Conservation (phyloP, 2,329 filamentous ascomycete species). For the Aureobasidium musti region DNA sequence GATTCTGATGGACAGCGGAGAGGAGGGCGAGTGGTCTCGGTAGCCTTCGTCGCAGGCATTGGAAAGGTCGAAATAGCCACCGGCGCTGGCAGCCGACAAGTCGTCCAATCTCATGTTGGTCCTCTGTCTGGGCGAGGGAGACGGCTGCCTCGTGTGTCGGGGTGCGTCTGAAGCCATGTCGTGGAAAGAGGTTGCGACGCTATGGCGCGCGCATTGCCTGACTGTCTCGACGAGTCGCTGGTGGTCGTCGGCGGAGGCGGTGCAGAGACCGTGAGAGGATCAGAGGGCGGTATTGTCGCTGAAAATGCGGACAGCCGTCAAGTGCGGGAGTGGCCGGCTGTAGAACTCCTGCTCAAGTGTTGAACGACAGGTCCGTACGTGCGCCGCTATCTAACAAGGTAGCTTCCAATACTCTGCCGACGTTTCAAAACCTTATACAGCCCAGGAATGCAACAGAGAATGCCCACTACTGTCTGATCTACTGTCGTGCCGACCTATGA, state of each 20-base stretch:
- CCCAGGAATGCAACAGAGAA: neutral
- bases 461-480: neutral
- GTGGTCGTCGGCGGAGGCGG: neutral
- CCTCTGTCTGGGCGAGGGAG: constrained; percentile 21
- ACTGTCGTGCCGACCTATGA: no score
- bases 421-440: neutral
- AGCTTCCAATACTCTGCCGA: constrained; percentile 7
- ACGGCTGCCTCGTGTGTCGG: neutral
- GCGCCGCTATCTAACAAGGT: neutral
- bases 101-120: constrained; percentile 16
- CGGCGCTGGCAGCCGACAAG: neutral
- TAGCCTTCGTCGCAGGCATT: constrained; percentile 30
- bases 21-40: constrained; percentile 28
- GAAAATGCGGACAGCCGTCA: neutral
- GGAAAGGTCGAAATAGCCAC: constrained; percentile 31
- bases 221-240: neutral
- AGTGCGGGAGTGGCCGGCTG: constrained; percentile 15
- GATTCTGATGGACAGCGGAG: constrained; percentile 40
- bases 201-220: constrained; percentile 27
- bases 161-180: constrained; percentile 6
- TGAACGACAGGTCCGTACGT: neutral
- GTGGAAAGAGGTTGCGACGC: neutral
- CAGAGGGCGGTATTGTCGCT: neutral
- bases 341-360: neutral
- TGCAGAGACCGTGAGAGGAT: neutral